Percentiles rank a stretch among this genome's conserved stretches.
phyloP scores from a whole-genome alignment of 2,329 filamentous ascomycete genomes.

The Colletotrichum gigasporum region DNA sequence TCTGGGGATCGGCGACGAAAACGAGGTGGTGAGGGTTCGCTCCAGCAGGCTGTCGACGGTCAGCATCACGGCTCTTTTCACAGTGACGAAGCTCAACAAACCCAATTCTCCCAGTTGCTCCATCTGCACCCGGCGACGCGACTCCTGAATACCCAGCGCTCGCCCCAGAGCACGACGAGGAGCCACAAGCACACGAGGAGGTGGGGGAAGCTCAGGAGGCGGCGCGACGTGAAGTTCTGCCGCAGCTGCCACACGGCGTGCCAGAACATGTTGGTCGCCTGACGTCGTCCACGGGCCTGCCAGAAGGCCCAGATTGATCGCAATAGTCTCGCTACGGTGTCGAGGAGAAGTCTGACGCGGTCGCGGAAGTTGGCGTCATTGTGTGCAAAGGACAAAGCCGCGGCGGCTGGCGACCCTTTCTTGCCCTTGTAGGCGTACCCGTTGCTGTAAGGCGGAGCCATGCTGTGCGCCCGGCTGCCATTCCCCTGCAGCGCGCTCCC shows the following conservation, averaged over 20 bases:
- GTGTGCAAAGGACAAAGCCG: constrained; percentile 23
- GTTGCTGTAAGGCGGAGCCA: constrained; percentile 50
- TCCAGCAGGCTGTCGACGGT: constrained; percentile 69
- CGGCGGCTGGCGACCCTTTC: constrained; percentile 7
- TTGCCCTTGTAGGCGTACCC: constrained; percentile 32
- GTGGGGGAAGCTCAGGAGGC: constrained; percentile 72
- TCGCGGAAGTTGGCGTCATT: constrained; percentile 33
- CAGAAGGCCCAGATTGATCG: constrained; percentile 21
- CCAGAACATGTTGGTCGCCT: constrained; percentile 19
- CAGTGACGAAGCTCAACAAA: constrained; percentile 52
- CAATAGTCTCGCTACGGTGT: constrained; percentile 7
- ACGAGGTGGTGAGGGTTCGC: constrained; percentile 85
- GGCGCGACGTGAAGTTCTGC: constrained; percentile 58
- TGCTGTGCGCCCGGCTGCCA: constrained; percentile 38
- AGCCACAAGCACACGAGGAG: constrained; percentile 79
- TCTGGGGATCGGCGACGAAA: constrained; percentile 89
- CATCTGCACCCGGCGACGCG: constrained; percentile 80
- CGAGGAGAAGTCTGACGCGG: constrained; percentile 23
- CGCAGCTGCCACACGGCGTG: constrained; percentile 40
- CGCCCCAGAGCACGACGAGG: constrained; percentile 82
- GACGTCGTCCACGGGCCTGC: constrained; percentile 25
- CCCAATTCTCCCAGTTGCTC: constrained; percentile 93
- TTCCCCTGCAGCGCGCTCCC: constrained; percentile 33
- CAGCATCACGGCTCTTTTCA: background rate
- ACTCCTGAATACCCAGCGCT: constrained; percentile 79